Evolutionary conservation across 768 basidiomycete genomes (phyloP), one percentile per base, ranked within the genome.

Genomic region (Cyathus striatus): DNA sequence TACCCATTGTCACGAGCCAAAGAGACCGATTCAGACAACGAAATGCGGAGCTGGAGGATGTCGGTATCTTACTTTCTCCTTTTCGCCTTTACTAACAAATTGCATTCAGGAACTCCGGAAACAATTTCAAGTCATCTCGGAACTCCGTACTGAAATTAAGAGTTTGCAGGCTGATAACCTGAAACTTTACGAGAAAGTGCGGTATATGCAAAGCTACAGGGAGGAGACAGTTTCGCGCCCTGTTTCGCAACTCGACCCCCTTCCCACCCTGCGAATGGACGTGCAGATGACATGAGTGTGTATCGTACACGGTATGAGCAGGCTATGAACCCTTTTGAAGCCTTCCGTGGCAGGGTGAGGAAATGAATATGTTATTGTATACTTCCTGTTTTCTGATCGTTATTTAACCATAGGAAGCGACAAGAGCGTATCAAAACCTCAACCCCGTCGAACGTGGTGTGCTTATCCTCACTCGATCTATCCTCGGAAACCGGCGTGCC

Each of bases 1-100:
- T 99, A n/a, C 96, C 95, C 2, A 98, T 99, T 50, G 96, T 98
- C 30, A 97, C 96, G 1, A 88, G 89, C 55, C 96, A 99, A 58
- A 76, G 96, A 44, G 96, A 99, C 58, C 77, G 95, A n/a, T 99
- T 98, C 78, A 75, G 95, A 40, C 91, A 94, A 60, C 82, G 96
- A 16, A 98, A 98, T 58, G 87, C 91, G 16, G 96, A 99, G 56
- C 76, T 99, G 13, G 95, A 99, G 66, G 95, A 98, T 72, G 91
- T 88, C 46, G 36, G 43, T 36, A 12, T 23, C 10, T 23, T 25
- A 23, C 3, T 13, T 12, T 20, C 14, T 23, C 21, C 45, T 42
- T 39, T n/a, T 10, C 33, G 34, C 13, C 24, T 42, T 23, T 39
- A 9, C n/a, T n/a, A n/a, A n/a, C n/a, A n/a, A n/a, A n/a, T n/a